A percentile compares a stretch with the other conserved stretches of the same genome.
Evolutionary conservation across 2,329 filamentous ascomycete genomes (phyloP).

Genomic region (Sclerotiophoma versabilis): DNA sequence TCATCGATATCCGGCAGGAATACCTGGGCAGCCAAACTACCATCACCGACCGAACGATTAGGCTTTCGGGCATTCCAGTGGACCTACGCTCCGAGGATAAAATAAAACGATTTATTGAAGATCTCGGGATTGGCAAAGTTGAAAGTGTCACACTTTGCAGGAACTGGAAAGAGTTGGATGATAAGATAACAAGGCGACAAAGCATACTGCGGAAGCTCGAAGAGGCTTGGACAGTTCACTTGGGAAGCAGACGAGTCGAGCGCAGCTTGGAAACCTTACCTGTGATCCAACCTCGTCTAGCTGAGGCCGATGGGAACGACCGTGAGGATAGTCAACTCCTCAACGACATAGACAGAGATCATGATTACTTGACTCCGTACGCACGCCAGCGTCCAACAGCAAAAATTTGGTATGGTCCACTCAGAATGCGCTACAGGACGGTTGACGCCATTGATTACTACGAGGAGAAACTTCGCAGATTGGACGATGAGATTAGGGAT

Average conservation of each 20-base stretch:
- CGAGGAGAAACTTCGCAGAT: constrained; percentile 78
- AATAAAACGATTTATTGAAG: constrained; percentile 87
- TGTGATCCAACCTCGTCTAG: constrained; percentile 56
- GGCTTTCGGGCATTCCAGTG: constrained; percentile 83
- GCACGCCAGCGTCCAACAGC: constrained; percentile 67
- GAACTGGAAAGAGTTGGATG: constrained; percentile 84
- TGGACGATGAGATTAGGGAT: constrained; percentile 76
- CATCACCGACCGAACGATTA: constrained; percentile 93
- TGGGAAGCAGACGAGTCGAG: constrained; percentile 64
- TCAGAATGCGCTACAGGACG: constrained; percentile 73
- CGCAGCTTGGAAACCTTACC: constrained; percentile 58
- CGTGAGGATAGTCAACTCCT: constrained; percentile 68
- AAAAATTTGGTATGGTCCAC: constrained; percentile 78
- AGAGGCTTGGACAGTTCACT: constrained; percentile 79
- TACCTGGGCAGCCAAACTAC: constrained; percentile 94
- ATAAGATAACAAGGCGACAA: constrained; percentile 72
- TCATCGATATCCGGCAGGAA: constrained; percentile 85
- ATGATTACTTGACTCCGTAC: constrained; percentile 54
- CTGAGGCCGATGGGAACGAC: constrained; percentile 36
- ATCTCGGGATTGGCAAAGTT: constrained; percentile 86
- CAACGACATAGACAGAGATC: constrained; percentile 50
- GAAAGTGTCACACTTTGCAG: constrained; percentile 86
- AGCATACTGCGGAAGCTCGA: constrained; percentile 76
- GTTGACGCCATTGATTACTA: constrained; percentile 96
- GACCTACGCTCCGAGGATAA: constrained; percentile 81